Conservation (phyloP, 139 green algal genomes). For the Coccomyxa sp. region DNA sequence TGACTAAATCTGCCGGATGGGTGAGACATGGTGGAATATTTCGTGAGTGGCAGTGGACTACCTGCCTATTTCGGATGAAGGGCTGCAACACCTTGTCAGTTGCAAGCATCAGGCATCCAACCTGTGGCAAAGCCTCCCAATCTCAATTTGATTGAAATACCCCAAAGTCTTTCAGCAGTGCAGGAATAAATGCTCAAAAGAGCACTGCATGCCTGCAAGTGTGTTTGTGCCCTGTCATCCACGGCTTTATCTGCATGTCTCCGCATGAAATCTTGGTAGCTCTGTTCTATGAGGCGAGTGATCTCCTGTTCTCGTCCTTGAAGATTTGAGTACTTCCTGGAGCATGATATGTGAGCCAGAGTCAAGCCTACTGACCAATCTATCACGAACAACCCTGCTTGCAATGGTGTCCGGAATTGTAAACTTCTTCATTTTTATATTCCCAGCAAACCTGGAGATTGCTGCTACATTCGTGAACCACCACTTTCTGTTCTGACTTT, state of each 20-base stretch:
- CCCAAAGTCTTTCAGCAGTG: neutral
- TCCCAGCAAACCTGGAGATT: constrained; percentile 12
- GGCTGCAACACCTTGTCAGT: constrained; percentile 24
- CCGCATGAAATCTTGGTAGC: neutral
- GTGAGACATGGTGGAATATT: no score
- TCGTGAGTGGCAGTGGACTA: neutral
- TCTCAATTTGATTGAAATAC: neutral
- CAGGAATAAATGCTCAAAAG: neutral
- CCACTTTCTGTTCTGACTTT: constrained; percentile 25
- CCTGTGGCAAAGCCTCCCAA: neutral
- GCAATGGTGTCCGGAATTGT: no score
- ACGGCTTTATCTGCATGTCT: constrained; percentile 2
- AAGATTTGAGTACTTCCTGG: constrained; percentile 25
- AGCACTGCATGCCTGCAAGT: constrained; percentile 21
- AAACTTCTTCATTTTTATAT: no score
- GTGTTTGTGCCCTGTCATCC: constrained; percentile 24
- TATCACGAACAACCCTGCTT: no score
- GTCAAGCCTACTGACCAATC: neutral
- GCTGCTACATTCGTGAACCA: constrained; percentile 19
- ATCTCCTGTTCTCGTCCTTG: constrained; percentile 15
- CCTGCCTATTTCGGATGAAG: constrained; percentile 29
- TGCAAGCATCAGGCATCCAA: constrained; percentile 20
- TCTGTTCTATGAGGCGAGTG: neutral
- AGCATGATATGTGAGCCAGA: neutral
- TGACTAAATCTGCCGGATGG: no score